Conservation (phyloP, 495 filamentous ascomycete genomes). For the Halenospora varia region DNA sequence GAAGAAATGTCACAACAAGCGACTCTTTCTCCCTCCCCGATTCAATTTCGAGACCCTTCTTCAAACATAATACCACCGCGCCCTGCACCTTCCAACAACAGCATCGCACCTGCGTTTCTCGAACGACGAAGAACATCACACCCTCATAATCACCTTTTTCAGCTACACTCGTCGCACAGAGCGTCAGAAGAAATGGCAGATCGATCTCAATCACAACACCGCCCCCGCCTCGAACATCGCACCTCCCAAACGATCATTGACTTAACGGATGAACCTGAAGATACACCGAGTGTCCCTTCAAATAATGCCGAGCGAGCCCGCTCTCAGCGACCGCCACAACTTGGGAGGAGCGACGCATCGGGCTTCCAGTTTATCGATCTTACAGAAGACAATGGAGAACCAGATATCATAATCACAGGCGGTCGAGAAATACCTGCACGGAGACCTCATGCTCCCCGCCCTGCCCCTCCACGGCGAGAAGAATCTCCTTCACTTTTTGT, state of each 20-base stretch:
- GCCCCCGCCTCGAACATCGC: slow-evolving; percentile 23
- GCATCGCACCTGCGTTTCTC: slow-evolving; percentile 14
- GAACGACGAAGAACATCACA: slow-evolving; percentile 22
- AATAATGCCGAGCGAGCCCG: slow-evolving; percentile 24
- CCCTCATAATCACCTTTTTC: slow-evolving; percentile 23
- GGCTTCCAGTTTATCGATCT: slow-evolving; percentile 31
- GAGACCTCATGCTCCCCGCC: slow-evolving; percentile 1
- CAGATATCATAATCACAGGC: slow-evolving; percentile 14
- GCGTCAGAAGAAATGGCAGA: slow-evolving; percentile 17
- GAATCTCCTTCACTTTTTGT: slow-evolving; percentile 20
- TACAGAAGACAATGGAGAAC: slow-evolving; percentile 25
- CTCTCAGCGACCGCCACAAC: slow-evolving; percentile 26
- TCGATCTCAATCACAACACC: slow-evolving; percentile 11
- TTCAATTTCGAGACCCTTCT: slow-evolving; percentile 17
- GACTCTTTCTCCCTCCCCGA: slow-evolving; percentile 23
- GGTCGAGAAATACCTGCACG: neutral
- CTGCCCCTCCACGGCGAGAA: neutral
- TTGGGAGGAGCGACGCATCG: slow-evolving; percentile 21
- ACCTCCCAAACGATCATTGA: slow-evolving; percentile 34
- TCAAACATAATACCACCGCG: slow-evolving; percentile 4
- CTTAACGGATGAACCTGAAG: slow-evolving; percentile 36
- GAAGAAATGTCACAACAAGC: slow-evolving; percentile 24
- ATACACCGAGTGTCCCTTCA: slow-evolving; percentile 10
- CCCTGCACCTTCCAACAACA: slow-evolving; percentile 21
- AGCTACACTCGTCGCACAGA: slow-evolving; percentile 2